phyloP scores from a whole-genome alignment of 2,329 filamentous ascomycete species.

The Tolypocladium ovalisporum region DNA sequence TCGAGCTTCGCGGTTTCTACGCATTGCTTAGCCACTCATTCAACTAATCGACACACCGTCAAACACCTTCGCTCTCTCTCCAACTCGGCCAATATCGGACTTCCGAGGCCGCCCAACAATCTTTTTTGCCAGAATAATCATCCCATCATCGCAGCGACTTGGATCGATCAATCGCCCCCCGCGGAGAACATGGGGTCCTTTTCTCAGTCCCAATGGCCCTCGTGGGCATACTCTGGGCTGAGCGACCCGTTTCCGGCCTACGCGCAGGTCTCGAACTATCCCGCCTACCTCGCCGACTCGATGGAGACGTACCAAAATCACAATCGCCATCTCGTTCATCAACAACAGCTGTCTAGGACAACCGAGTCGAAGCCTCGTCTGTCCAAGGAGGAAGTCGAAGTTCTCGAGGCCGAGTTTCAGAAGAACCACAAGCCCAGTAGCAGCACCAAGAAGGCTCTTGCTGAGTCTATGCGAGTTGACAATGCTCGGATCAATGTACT shows the following conservation, averaged over 20 bases:
- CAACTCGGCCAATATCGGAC: neutral
- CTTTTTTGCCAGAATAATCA: neutral
- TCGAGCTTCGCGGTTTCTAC: neutral
- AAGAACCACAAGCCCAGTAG: constrained; percentile 56
- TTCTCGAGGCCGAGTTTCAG: constrained; percentile 49
- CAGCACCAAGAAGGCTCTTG: constrained; percentile 48
- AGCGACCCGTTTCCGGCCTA: constrained; percentile 19
- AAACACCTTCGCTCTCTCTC: neutral
- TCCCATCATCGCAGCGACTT: neutral
- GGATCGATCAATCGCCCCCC: neutral
- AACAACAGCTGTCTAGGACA: constrained; percentile 27
- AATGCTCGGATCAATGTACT: constrained; percentile 52
- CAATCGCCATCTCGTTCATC: constrained; percentile 21
- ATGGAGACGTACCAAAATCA: constrained; percentile 27
- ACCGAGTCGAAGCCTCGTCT: constrained; percentile 41
- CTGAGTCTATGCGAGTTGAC: constrained; percentile 51
- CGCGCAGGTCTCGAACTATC: constrained; percentile 17
- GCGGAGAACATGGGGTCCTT: constrained; percentile 20
- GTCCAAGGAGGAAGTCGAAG: constrained; percentile 47
- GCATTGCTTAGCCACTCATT: constrained; percentile 1
- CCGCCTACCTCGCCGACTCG: constrained; percentile 25
- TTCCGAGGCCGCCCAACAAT: neutral
- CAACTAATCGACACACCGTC: neutral
- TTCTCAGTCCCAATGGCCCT: constrained; percentile 22
- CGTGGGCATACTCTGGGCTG: constrained; percentile 21